Evolutionary conservation across 208 protist species (phyloP), one percentile per base, ranked within the genome.

Genomic region (Crithidia sp.): DNA sequence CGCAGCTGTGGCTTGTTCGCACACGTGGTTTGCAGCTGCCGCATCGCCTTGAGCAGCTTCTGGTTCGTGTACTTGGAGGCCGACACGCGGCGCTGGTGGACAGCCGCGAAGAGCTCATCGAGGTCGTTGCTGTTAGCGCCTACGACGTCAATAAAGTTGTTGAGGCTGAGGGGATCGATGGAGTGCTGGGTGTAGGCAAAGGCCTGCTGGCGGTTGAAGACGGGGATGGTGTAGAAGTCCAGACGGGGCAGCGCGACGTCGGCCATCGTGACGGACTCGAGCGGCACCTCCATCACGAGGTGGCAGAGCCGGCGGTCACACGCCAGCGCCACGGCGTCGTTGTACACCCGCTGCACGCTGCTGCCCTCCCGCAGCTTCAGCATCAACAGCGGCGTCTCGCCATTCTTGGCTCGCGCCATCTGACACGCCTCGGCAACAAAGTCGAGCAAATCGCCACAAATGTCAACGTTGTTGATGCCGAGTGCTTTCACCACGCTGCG

Each of bases 381-480:
- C 53, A 92, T 84, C 16, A 95, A 67, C 19, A 95, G 80, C 47
- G 91, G 91, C 1, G 85, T 76, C 43, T 63, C 55, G 49, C 89
- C 89, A 58, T 81, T 70, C 67, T 81, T 79, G 5, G 70, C 40
- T 52, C 83, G 84, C 12, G 76, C 44, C 68, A 77, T 67, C 75
- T 63, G 67, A 39, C 74, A 84, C 50, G 75, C 75, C 16, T 84
- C 83, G 0, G 67, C 79, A 1, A 87, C 82, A 52, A 95, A 95
- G 59, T 91, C 87, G 17, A 90, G 72, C 58, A 95, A 57, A 59
- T 95, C 88, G n/a, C 90, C 88, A 65, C 90, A 95, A 3, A 86
- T 83, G 9, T 95, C 90, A 16, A 93, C 79, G 52, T 92, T 95
- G 47, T 87, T 83, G 5, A 95, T 86, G 10, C 88, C 88, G 6